Percentiles rank a stretch among this genome's conserved stretches.
Conservation (phyloP, 768 basidiomycete species). For the Termitomyces heimii region DNA sequence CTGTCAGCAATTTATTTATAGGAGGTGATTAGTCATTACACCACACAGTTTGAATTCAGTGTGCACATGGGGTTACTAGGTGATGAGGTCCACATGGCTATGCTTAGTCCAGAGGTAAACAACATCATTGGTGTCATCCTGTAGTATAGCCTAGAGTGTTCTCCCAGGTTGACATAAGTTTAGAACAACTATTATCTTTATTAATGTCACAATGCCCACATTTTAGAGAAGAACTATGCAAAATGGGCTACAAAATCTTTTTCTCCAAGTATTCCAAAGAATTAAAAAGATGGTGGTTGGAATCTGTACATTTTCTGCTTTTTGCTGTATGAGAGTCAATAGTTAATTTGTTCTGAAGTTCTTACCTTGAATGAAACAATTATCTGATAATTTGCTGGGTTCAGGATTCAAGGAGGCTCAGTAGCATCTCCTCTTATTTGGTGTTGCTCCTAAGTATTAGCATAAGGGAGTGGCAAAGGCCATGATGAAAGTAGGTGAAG, state of each 20-base stretch:
- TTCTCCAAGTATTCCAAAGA: slow-evolving; percentile 13
- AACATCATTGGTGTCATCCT: slow-evolving; percentile 24
- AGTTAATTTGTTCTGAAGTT: slow-evolving; percentile 11
- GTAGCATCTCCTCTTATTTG: slow-evolving; percentile 25
- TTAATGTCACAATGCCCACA: neutral
- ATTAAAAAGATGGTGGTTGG: slow-evolving; percentile 22
- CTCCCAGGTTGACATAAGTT: slow-evolving; percentile 18
- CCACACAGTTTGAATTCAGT: slow-evolving; percentile 13
- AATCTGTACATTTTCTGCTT: slow-evolving; percentile 15
- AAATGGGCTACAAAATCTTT: slow-evolving; percentile 20
- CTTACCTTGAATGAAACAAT: slow-evolving; percentile 13
- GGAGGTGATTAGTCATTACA: slow-evolving; percentile 15
- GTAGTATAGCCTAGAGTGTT: slow-evolving; percentile 25
- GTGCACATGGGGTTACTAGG: slow-evolving; percentile 18
- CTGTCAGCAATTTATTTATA: slow-evolving; percentile 11
- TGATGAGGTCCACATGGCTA: slow-evolving; percentile 20
- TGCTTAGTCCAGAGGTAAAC: slow-evolving; percentile 11
- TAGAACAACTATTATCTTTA: neutral
- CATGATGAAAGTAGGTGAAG: slow-evolving; percentile 19
- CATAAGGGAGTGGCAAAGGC: slow-evolving; percentile 23
- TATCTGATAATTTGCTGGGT: slow-evolving; percentile 15
- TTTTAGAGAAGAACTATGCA: slow-evolving; percentile 21
- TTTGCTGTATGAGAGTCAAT: neutral
- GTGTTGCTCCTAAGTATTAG: slow-evolving; percentile 20
- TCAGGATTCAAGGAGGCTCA: slow-evolving; percentile 15